Evolutionary conservation across 2,329 filamentous ascomycete genomes (phyloP), one percentile per base, ranked within the genome.

Genomic region (Aquanectria penicillioides): DNA sequence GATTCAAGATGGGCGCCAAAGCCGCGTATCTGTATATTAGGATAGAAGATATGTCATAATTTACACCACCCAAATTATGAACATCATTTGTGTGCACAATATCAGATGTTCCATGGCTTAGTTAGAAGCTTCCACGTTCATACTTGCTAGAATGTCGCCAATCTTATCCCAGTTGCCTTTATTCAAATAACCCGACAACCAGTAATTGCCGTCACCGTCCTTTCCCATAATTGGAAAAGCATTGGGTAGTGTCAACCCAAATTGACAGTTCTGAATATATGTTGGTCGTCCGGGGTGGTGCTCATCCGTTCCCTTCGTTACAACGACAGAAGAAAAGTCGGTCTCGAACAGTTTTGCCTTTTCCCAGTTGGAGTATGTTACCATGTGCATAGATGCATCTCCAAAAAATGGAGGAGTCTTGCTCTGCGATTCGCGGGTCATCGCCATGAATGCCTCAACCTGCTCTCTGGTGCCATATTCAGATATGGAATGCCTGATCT

Each of bases 131-230:
- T 22, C 17, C 6, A 46, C 18, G 12, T 26, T 12, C 13, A 22
- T 13, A 10, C 28, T 28, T 9, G 26, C 41, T 6, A 41, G 26
- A 0, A 26, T 38, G 5, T 36, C 22, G n/a, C 33, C 29, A 28
- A 54, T 54, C n/a, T 46, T 54, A 28, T 20, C 41, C 50, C 40
- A 54, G 12, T 29, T 36, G 10, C 40, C 38, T 8, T 54, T 54
- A 11, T 43, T 44, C 31, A 46, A 5, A 28, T 41, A 41, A 10
- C 50, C 50, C 28, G 50, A 54, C 38, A 54, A 26, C 50, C 50
- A 54, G 33, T 44, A 46, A 11, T 54, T 47, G n/a, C 51, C 51
- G 12, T 46, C 15, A 4, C n/a, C 13, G 25, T 54, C 40, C 17
- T 54, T 47, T 2, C 50, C 50, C 10, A 54, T 18, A 9, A 54